phyloP scores from a whole-genome alignment of 2,329 filamentous ascomycete species.

The Geoglossum cookeanum region DNA sequence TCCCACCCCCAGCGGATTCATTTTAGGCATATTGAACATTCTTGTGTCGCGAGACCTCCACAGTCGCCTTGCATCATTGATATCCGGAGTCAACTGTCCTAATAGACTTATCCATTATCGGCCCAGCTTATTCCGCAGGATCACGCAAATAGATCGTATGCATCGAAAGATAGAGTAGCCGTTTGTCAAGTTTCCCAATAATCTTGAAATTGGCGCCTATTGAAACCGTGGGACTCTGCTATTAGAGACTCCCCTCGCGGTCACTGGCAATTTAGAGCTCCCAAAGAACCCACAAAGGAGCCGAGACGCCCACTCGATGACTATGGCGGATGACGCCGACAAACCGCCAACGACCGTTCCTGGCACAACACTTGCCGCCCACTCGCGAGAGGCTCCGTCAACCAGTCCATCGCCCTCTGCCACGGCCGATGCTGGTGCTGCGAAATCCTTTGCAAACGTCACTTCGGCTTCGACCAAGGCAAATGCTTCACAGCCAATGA shows the following conservation, averaged over 20 bases:
- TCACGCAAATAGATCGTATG: slow-evolving; percentile 1
- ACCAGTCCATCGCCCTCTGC: neutral
- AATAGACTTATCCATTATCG: neutral
- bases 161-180: neutral
- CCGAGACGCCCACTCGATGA: neutral
- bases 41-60: slow-evolving; percentile 2
- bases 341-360: slow-evolving; percentile 1
- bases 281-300: neutral
- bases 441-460: neutral
- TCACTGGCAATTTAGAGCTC: neutral
- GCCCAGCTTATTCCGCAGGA: neutral
- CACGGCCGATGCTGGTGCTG: neutral
- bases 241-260: neutral
- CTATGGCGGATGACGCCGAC: slow-evolving; percentile 1
- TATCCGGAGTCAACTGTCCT: neutral
- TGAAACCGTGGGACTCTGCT: neutral
- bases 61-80: neutral
- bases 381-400: neutral
- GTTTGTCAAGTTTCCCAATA: neutral
- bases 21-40: slow-evolving; percentile 1
- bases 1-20: neutral
- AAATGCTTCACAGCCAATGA: slow-evolving; percentile 23
- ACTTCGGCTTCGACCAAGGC: slow-evolving; percentile 17
- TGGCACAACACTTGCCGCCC: neutral
- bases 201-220: neutral